Percentiles rank a stretch among this genome's conserved stretches.
Evolutionary conservation across 805 yeast genomes (phyloP).

Genomic region (Brettanomyces naardenensis): DNA sequence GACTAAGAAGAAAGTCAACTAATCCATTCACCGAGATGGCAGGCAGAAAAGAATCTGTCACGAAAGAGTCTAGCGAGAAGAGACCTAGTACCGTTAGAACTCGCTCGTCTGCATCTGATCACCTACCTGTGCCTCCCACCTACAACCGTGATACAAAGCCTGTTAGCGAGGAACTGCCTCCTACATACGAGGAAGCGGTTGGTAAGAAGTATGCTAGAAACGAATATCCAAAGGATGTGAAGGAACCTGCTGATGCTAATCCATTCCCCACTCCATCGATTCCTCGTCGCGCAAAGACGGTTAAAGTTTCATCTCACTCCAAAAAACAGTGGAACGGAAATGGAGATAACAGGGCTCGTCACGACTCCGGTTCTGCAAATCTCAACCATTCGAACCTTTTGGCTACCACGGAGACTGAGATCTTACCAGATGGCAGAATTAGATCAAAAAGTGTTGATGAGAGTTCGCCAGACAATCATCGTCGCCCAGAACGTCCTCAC

Average conservation of each 20-base stretch:
- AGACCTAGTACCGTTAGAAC: background rate
- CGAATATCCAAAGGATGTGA: slow-evolving; percentile 51
- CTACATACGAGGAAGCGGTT: slow-evolving; percentile 65
- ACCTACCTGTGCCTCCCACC: background rate
- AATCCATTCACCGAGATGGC: slow-evolving; percentile 4
- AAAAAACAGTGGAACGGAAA: slow-evolving; percentile 1
- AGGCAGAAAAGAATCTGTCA: background rate
- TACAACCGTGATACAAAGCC: slow-evolving; percentile 5
- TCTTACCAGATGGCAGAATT: slow-evolving; percentile 22
- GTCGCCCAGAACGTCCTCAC: slow-evolving; percentile 5
- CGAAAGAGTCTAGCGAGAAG: background rate
- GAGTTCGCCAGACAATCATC: slow-evolving; percentile 1
- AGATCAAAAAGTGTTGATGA: slow-evolving; percentile 27
- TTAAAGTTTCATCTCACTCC: slow-evolving; percentile 1
- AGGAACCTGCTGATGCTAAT: slow-evolving; percentile 15
- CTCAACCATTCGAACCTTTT: slow-evolving; percentile 13
- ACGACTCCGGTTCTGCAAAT: background rate
- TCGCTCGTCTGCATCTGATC: background rate
- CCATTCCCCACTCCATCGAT: slow-evolving; percentile 13
- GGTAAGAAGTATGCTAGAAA: slow-evolving; percentile 33
- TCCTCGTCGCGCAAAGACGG: slow-evolving; percentile 9
- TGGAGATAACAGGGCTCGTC: background rate
- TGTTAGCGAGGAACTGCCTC: slow-evolving; percentile 44
- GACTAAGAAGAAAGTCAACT: slow-evolving; percentile 3
- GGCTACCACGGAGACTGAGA: slow-evolving; percentile 18